Base-by-base conservation (phyloP, 106 monocot genomes). In the Dioscorea dumetorum region DNA sequence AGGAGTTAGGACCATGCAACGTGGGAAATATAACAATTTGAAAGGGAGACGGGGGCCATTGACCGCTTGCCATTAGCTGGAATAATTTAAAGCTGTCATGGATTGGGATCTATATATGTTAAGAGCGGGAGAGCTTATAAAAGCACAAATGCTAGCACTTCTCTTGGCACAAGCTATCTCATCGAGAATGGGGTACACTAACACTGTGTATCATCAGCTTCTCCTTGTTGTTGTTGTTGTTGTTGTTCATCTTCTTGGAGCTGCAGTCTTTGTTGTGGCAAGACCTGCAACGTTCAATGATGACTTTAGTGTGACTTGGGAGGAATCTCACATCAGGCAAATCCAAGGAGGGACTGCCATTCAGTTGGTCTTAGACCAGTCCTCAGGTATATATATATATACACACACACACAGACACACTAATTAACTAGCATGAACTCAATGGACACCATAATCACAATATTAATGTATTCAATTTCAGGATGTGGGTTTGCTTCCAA, bases 401-500 rank as follows among this genome's bases (percentile, higher is more conserved):
- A 22, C 0, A 22, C 31, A 12, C 24, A 17, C 17, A 15, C 13
- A 12, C 24, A 17, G 12, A 15, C 13, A 0, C 18, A 7, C 41
- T 41, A 33, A 17, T 3, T 23, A 33, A 17, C 24, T 15, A 33
- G 8, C 32, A 28, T 12, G 4, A 11, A 62, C 24, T 28, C 31
- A 19, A 34, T 15, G 64, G 12, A 64, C 8, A n/a, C 17, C 35
- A 12, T 28, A 28, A 28, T 28, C 35, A 12, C 3, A 28, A 28
- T 28, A 28, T 28, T 28, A 28, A 28, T 28, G 28, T 3, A 28
- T 28, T 28, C 3, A 28, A 28, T 28, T 20, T n/a, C 61, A 76
- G 77, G 82, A 57, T 81, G 74, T 50, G 81, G 81, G 34, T 76
- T 76, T 58, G 69, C 72, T 49, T 81, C 81, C 20, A 76, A 64